A percentile compares a stretch with the other conserved stretches of the same genome.
Conservation (phyloP, 2,329 filamentous ascomycete species). For the Acarospora socialis region DNA sequence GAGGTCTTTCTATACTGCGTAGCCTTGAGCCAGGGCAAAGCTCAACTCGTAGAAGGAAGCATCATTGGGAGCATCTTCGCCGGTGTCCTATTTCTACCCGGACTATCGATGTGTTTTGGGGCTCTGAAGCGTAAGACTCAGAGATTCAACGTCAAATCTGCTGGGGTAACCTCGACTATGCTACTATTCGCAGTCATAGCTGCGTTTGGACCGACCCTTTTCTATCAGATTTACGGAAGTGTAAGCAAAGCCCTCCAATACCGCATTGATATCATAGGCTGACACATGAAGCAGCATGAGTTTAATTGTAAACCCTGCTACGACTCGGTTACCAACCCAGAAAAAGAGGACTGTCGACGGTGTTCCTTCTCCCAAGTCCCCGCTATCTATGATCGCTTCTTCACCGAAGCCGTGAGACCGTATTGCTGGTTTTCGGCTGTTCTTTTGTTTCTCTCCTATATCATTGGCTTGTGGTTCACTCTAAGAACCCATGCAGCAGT, state of each 20-base stretch:
- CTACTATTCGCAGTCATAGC: constrained; percentile 89
- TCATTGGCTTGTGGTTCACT: constrained; percentile 91
- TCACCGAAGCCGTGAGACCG: constrained; percentile 74
- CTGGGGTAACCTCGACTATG: constrained; percentile 96
- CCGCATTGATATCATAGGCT: constrained; percentile 18
- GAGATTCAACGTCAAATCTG: constrained; percentile 91
- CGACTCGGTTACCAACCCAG: constrained; percentile 38
- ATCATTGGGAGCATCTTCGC: constrained; percentile 97
- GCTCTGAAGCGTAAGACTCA: constrained; percentile 97
- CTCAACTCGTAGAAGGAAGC: constrained; percentile 84
- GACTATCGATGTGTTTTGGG: constrained; percentile 96
- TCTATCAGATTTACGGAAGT: constrained; percentile 97
- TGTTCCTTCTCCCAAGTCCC: constrained; percentile 90
- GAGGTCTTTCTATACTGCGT: constrained; percentile 97
- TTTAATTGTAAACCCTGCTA: constrained; percentile 62
- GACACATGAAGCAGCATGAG: constrained; percentile 52
- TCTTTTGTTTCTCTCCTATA: constrained; percentile 79
- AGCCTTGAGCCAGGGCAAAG: constrained; percentile 82
- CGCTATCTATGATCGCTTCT: constrained; percentile 75
- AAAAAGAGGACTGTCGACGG: constrained; percentile 59
- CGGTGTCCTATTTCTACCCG: constrained; percentile 85
- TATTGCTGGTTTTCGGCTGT: constrained; percentile 83
- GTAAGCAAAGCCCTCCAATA: constrained; percentile 30
- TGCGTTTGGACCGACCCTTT: constrained; percentile 87
- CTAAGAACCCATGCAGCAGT: constrained; percentile 89